Conservation (phyloP, 805 yeast species). For the Yamadazyma paraphyllophila region DNA sequence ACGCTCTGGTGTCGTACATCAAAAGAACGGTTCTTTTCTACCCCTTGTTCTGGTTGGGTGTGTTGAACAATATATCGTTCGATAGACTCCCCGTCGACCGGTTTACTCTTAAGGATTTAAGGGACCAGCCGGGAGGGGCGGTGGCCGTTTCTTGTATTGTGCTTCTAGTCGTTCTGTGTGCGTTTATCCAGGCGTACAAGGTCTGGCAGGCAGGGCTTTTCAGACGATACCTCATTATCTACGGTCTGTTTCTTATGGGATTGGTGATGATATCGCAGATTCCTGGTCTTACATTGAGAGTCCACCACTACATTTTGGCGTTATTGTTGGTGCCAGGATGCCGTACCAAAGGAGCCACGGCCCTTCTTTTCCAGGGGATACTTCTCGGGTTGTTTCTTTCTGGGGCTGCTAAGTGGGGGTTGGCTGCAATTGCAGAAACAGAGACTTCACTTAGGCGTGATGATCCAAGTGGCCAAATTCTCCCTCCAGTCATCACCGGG, state of each 20-base stretch:
- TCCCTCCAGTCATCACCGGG: constrained; percentile 50
- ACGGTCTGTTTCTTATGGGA: constrained; percentile 43
- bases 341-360: constrained; percentile 65
- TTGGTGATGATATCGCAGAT: constrained; percentile 46
- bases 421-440: constrained; percentile 85
- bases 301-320: constrained; percentile 80
- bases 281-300: constrained; percentile 70
- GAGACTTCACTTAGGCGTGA: constrained; percentile 62
- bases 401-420: constrained; percentile 92
- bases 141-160: constrained; percentile 57
- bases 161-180: constrained; percentile 48
- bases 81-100: constrained; percentile 88
- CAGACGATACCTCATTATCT: constrained; percentile 54
- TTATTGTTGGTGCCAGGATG: constrained; percentile 81
- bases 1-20: constrained; percentile 32
- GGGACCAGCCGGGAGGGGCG: constrained; percentile 74
- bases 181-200: constrained; percentile 68
- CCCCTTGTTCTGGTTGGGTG: constrained; percentile 79
- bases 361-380: constrained; percentile 79
- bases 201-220: constrained; percentile 80
- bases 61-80: constrained; percentile 82
- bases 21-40: constrained; percentile 62
- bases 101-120: constrained; percentile 66
- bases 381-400: constrained; percentile 75
- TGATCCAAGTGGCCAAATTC: constrained; percentile 59